Base-by-base conservation (phyloP, 2,329 filamentous ascomycete species). In the Davidsoniella eucalypti region DNA sequence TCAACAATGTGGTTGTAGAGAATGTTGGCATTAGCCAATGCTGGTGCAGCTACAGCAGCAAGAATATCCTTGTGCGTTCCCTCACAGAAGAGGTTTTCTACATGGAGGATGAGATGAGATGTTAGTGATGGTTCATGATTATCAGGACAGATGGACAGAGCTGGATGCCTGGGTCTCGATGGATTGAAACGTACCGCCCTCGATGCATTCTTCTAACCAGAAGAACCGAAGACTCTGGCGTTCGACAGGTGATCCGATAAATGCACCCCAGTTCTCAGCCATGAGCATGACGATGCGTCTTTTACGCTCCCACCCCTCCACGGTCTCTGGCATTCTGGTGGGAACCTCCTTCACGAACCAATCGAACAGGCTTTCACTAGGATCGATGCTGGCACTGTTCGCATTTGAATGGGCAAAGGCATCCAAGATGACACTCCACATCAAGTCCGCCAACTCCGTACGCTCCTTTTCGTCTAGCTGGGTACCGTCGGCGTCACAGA, bases 171-270 rank as follows among this genome's bases (percentile, higher is more conserved):
- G 21, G 21, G 3, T 8, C 36, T 43, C 8, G 14, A 16, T 8
- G 14, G 10, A 16, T 33, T 33, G 39, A 10, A 10, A 58, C 67
- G 57, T 59, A 76, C 76, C 74, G 43, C 82, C 82, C 59, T 86
- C 82, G 48, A 87, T 79, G 56, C 80, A 84, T 62, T 87, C 81
- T 59, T 87, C 83, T 4, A 87, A 61, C 80, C 82, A 86, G 60
- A 86, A 84, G 64, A 78, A 87, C 64, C 80, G 84, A 29, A 87
- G 66, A 57, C 80, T 85, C 60, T 87, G 83, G 23, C 60, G 71
- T 48, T 69, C 64, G 7, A 84, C 67, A 0, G 76, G 72, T 52
- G 73, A 80, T 12, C 83, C 83, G 5, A 86, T 71, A 59, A 84
- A 87, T 0, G 75, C 74, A 2, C 82, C 82, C 80, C 82, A 86